phyloP scores from a whole-genome alignment of 495 filamentous ascomycete genomes.

The Neurospora sp. region DNA sequence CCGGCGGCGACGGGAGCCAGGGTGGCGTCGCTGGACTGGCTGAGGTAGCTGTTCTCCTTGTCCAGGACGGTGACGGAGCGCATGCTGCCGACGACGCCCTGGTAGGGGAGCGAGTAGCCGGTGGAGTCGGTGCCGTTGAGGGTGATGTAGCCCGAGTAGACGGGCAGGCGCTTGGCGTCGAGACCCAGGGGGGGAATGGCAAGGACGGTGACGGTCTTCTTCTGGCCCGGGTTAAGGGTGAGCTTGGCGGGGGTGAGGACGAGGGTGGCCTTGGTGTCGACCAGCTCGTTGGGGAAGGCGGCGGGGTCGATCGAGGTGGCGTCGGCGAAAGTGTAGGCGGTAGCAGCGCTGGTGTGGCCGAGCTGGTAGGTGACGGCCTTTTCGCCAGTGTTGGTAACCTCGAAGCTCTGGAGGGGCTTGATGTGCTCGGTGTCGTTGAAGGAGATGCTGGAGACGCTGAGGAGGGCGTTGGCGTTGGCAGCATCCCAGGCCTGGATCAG shows the following conservation, averaged over 20 bases:
- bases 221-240: conserved; percentile 27
- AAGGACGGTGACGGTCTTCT: conserved; percentile 30
- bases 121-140: conserved; percentile 40
- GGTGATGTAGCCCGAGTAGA: conserved; percentile 45
- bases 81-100: conserved; percentile 39
- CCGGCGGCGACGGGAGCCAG: conserved; percentile 22
- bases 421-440: conserved; percentile 51
- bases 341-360: conserved; percentile 31
- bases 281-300: conserved; percentile 30
- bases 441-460: conserved; percentile 43
- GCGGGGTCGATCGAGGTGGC: conserved; percentile 19
- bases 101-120: conserved; percentile 39
- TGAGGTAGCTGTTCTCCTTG: conserved; percentile 20
- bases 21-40: conserved; percentile 22
- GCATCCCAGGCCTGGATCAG: conserved; percentile 48
- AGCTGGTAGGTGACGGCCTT: conserved; percentile 38
- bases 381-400: conserved; percentile 41
- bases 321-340: conserved; percentile 33
- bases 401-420: conserved; percentile 35
- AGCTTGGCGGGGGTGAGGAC: conserved; percentile 20
- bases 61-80: conserved; percentile 29
- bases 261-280: conserved; percentile 26
- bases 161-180: conserved; percentile 32
- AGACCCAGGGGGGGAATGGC: conserved; percentile 31
- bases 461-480: conserved; percentile 41